Evolutionary conservation across 2,329 filamentous ascomycete genomes (phyloP).

Genomic region (Drechslera avenae): DNA sequence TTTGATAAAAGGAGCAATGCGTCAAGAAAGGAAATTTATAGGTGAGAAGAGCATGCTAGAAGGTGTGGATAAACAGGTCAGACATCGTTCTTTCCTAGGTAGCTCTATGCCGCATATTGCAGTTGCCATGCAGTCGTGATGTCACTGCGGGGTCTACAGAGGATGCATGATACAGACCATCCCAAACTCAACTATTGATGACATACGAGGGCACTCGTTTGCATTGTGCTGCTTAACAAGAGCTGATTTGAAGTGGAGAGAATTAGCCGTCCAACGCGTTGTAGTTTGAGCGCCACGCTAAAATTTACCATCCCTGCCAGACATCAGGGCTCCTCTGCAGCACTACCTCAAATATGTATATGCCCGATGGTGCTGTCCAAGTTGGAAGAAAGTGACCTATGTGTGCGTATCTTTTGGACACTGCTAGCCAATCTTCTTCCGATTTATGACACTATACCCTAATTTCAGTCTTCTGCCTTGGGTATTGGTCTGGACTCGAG

Average conservation of each 20-base stretch:
- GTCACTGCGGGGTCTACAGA: constrained; percentile 13
- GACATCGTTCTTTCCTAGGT: neutral
- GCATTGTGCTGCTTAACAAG: neutral
- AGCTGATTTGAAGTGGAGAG: neutral
- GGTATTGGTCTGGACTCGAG: too few species aligned
- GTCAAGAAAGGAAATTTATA: constrained; percentile 5
- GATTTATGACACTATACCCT: too few species aligned
- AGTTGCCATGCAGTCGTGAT: constrained; percentile 22
- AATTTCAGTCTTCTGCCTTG: too few species aligned
- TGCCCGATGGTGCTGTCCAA: too few species aligned
- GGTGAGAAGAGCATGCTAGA: constrained; percentile 16
- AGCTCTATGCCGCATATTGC: constrained; percentile 4
- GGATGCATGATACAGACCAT: neutral
- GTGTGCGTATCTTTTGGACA: too few species aligned
- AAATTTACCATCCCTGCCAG: neutral
- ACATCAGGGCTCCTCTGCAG: neutral
- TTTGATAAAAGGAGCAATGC: constrained; percentile 1
- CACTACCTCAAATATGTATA: neutral
- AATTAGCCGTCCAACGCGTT: neutral
- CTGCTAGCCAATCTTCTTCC: too few species aligned
- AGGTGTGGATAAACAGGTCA: neutral
- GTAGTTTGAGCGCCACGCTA: constrained; percentile 1
- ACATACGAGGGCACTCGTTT: neutral
- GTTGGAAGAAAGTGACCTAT: too few species aligned
- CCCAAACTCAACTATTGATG: neutral